phyloP scores from a whole-genome alignment of 768 basidiomycete species.

The Xerocomellus amylosporus region DNA sequence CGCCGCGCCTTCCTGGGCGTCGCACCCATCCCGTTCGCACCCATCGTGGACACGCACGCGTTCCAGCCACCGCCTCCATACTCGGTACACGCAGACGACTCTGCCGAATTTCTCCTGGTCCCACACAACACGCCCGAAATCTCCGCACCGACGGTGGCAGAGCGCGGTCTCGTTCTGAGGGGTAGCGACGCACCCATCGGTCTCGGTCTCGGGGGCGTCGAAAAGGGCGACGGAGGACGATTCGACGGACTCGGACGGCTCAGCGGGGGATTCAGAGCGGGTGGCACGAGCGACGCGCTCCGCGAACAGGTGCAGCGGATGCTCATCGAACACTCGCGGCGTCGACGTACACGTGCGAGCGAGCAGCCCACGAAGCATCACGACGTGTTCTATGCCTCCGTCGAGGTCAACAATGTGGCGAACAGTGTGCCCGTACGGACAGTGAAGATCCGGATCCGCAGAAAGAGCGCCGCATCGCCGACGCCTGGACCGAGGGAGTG shows the following conservation, averaged over 20 bases:
- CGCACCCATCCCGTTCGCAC: constrained; percentile 26
- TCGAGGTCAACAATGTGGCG: neutral
- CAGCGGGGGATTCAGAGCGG: constrained; percentile 24
- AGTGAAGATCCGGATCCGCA: constrained; percentile 14
- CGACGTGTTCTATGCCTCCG: constrained; percentile 30
- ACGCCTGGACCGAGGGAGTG: constrained; percentile 11
- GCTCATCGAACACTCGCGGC: constrained; percentile 18
- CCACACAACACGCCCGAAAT: constrained; percentile 30
- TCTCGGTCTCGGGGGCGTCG: constrained; percentile 28
- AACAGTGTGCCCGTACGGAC: neutral
- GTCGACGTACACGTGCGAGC: constrained; percentile 16
- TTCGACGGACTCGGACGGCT: constrained; percentile 31
- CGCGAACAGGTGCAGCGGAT: constrained; percentile 21
- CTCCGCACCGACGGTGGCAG: neutral
- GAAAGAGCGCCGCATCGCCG: constrained; percentile 20
- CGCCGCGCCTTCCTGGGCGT: constrained; percentile 13
- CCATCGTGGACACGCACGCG: constrained; percentile 24
- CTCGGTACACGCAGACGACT: constrained; percentile 10
- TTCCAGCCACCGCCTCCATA: constrained; percentile 30
- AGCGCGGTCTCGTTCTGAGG: neutral
- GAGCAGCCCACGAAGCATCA: constrained; percentile 21
- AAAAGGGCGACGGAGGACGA: constrained; percentile 21
- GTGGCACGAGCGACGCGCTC: constrained; percentile 9
- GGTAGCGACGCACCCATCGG: constrained; percentile 11
- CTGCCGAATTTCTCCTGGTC: constrained; percentile 14